Evolutionary conservation across 257 asterid genomes (phyloP), one percentile per base, ranked within the genome.

Genomic region (Leptodermis oblonga): DNA sequence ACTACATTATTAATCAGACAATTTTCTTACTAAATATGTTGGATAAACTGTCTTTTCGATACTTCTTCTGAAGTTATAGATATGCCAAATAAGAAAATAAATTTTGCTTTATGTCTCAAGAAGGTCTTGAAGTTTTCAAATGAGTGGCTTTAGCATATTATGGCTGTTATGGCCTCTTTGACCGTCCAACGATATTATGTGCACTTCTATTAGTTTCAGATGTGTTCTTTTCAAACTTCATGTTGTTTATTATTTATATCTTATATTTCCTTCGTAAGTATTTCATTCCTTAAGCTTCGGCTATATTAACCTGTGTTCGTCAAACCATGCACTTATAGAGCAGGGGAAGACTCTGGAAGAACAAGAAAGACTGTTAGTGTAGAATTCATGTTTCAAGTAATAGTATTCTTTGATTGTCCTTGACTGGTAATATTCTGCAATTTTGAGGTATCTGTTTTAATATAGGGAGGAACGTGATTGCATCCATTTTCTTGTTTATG

Each of bases 101-200:
- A 34, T 14, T 5, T 15, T 22, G 58, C n/a, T 18, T 31, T 22
- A 30, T 17, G 70, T 65, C 45, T 18, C 56, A 46, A 14, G 28
- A 46, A 14, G 28, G 58, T 65, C 5, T 30, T 28, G 5, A 65
- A 20, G 70, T 65, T 28, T 43, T 65, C 41, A 31, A 65, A 65
- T 11, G 4, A 65, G 30, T 46, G 25, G 53, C 20, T 63, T 58
- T 33, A 37, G 37, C 42, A 2, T 22, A 30, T 37, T 4, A 18
- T n/a, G 33, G 1, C 11, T 13, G 18, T 15, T 41, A 43, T 25
- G 55, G 33, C 22, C 34, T 18, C 42, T 28, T 4, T 18, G 33
- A 48, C 41, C 7, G 28, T 11, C 33, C 60, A 20, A n/a, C n/a
- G n/a, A n/a, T n/a, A n/a, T n/a, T 43, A 43, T n/a, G 31, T n/a